Evolutionary conservation across 352 stramenopile genomes (phyloP).

Genomic region (Phytophthora syringae): DNA sequence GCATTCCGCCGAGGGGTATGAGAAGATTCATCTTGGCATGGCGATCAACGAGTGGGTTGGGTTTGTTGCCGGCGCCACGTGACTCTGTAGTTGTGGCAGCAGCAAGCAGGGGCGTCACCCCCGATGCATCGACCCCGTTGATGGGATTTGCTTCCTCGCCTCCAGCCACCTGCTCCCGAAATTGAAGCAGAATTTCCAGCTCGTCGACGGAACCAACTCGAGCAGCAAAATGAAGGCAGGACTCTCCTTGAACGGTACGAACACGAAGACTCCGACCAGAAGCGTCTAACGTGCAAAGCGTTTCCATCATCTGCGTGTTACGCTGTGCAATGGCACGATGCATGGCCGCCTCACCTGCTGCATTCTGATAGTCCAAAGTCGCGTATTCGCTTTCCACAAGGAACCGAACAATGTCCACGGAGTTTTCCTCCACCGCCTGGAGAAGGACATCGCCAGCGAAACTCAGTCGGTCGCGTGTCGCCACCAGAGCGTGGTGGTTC

Average conservation of each 20-base stretch:
- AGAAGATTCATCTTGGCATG: slow-evolving; percentile 19
- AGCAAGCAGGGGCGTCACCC: slow-evolving; percentile 10
- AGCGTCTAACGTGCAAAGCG: slow-evolving; percentile 7
- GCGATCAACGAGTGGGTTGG: slow-evolving; percentile 1
- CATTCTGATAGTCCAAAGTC: slow-evolving; percentile 7
- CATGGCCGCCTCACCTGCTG: slow-evolving; percentile 14
- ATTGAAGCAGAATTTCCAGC: slow-evolving; percentile 13
- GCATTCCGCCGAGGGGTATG: slow-evolving; percentile 4
- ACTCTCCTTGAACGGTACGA: slow-evolving; percentile 4
- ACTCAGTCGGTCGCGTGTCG: slow-evolving; percentile 9
- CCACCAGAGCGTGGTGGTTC: slow-evolving; percentile 21
- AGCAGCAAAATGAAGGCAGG: slow-evolving; percentile 15
- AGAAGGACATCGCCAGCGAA: slow-evolving; percentile 14
- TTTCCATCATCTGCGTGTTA: slow-evolving; percentile 5
- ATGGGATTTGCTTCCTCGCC: background rate
- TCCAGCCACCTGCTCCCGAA: background rate
- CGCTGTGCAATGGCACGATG: slow-evolving; percentile 12
- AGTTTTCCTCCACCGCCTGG: slow-evolving; percentile 8
- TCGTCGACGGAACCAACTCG: slow-evolving; percentile 1
- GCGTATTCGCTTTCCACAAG: slow-evolving; percentile 15
- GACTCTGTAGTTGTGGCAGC: slow-evolving; percentile 10
- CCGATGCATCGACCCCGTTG: background rate
- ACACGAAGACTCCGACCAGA: background rate
- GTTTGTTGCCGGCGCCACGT: background rate
- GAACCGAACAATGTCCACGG: slow-evolving; percentile 6